A percentile compares a stretch with the other conserved stretches of the same genome.
Evolutionary conservation across 495 filamentous ascomycete species (phyloP).

Genomic region (Cercophora sp.): DNA sequence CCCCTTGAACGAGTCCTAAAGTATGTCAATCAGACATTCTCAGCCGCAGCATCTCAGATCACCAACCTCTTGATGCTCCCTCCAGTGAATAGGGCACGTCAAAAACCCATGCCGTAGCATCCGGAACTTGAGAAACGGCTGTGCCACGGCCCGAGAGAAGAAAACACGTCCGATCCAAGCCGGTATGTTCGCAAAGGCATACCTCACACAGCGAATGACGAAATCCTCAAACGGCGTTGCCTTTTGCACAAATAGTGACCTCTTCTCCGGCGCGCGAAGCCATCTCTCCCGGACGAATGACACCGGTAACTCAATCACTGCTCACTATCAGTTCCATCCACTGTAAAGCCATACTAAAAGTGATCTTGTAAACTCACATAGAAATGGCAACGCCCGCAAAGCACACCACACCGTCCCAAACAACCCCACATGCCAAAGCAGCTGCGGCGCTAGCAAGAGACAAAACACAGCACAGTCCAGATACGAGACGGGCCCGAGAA

Average conservation of each 20-base stretch:
- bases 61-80: conserved; percentile 50
- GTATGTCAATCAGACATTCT: conserved; percentile 15
- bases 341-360: too few relatives aligned
- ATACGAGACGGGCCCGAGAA: conserved; percentile 60
- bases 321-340: conserved; percentile 25
- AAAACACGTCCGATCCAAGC: conserved; percentile 65
- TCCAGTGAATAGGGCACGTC: conserved; percentile 57
- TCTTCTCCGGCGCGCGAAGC: conserved; percentile 39
- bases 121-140: conserved; percentile 70
- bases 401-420: conserved; percentile 51
- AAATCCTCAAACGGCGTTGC: conserved; percentile 69
- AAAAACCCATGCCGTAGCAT: conserved; percentile 66
- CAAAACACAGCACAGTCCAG: conserved; percentile 69
- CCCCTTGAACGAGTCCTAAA: conserved; percentile 44
- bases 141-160: conserved; percentile 64
- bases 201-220: conserved; percentile 68
- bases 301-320: conserved; percentile 56
- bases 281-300: conserved; percentile 56
- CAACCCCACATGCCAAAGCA: conserved; percentile 58
- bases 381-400: conserved; percentile 61
- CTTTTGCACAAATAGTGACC: conserved; percentile 58
- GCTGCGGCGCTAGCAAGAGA: conserved; percentile 58
- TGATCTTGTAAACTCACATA: conserved; percentile 54
- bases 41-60: conserved; percentile 14
- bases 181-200: conserved; percentile 67